Evolutionary conservation across 2,329 filamentous ascomycete species (phyloP), one percentile per base, ranked within the genome.

Genomic region (Penicillium corylophilum): DNA sequence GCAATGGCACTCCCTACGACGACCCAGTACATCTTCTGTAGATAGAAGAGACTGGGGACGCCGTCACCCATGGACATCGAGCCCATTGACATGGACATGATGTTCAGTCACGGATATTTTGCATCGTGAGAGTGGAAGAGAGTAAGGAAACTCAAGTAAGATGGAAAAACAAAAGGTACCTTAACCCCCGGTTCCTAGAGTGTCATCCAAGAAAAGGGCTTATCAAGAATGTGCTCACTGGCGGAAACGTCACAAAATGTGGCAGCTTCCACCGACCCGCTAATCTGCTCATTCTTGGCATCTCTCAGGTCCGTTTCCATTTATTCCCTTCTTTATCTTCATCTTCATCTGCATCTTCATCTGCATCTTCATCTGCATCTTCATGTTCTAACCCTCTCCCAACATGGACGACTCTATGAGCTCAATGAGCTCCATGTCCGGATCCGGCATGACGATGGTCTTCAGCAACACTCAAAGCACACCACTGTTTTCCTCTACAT

Each of bases 401-500:
- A 33, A 23, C 23, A 56, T 54, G 48, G 44, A 51, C 36, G 42
- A 50, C 10, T 50, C 48, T 15, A 51, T 51, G 43, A 51, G 44
- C 31, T 26, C 39, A 28, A 54, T 54, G 48, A 40, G 29, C 33
- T 40, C 44, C 15, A 44, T 31, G 35, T 31, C 48, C 16, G 36
- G 20, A 23, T 44, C 50, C 2, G n/a, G 56, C 22, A 73, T 74
- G 72, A 36, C 60, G 26, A 73, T 74, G 72, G 61, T 71, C 43
- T 76, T 76, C 57, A 85, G 85, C 61, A 83, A 79, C 57, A 74
- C 77, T 50, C 82, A 82, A 42, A 72, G 68, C 49, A 89, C 86
- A 1, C 78, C 86, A 3, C 78, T 90, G 41, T 90, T 80, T 75
- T 86, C 89, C 15, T 69, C 74, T 20, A 70, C 77, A 46, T 97